Percentiles rank a stretch among this genome's conserved stretches.
Conservation (phyloP, 371 early-diverging fungal species). For the Mortierella polycephala region DNA sequence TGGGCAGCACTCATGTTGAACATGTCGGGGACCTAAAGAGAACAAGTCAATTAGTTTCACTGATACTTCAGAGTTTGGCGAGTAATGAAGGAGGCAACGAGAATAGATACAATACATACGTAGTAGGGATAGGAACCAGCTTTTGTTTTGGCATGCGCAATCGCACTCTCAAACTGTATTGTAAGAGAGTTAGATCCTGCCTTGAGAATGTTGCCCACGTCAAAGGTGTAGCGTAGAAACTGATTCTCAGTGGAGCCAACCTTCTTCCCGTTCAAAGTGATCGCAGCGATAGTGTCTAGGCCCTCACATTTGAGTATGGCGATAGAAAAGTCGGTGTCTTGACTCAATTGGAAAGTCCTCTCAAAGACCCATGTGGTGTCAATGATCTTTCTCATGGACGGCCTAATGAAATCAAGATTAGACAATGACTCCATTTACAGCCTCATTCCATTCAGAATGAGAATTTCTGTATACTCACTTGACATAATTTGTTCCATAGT, state of each 20-base stretch:
- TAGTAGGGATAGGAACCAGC: conserved; percentile 49
- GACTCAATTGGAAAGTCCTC: conserved; percentile 10
- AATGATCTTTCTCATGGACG: conserved; percentile 21
- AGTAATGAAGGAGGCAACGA: not conserved
- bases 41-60: not conserved
- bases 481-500: conserved; percentile 47
- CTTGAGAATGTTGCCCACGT: conserved; percentile 13
- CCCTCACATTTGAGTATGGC: conserved; percentile 56
- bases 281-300: conserved; percentile 55
- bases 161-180: conserved; percentile 45
- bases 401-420: conserved; percentile 2
- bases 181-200: conserved; percentile 24
- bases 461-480: conserved; percentile 18
- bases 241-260: conserved; percentile 54
- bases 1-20: conserved; percentile 52
- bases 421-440: not conserved
- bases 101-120: conserved; percentile 7
- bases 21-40: conserved; percentile 46
- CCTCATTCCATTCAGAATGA: not conserved
- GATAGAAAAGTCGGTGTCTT: not conserved
- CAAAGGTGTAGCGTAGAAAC: conserved; percentile 47
- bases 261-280: conserved; percentile 50
- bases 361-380: conserved; percentile 26
- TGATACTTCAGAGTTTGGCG: too few species aligned
- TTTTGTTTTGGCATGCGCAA: conserved; percentile 7